Evolutionary conservation across 768 basidiomycete genomes (phyloP).

Genomic region (Mycena haematopus): DNA sequence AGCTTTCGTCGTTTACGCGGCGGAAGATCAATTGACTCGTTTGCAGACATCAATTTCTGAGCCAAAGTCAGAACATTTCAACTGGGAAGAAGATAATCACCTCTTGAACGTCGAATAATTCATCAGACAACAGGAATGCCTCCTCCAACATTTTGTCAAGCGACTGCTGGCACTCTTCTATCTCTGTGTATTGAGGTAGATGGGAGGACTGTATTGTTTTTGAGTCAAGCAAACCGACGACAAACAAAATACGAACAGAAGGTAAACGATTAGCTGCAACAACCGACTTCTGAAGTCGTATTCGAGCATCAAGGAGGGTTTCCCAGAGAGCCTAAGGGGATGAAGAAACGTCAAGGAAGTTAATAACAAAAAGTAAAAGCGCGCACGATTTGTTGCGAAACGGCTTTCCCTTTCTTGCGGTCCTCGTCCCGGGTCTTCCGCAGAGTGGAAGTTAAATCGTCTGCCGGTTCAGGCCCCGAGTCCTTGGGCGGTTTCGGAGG

Average conservation of each 20-base stretch:
- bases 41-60: conserved; percentile 53
- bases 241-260: conserved; percentile 48
- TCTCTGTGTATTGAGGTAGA: conserved; percentile 44
- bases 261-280: conserved; percentile 71
- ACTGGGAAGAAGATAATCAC: conserved; percentile 41
- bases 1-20: conserved; percentile 64
- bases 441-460: conserved; percentile 59
- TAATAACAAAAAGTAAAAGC: background rate
- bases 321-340: conserved; percentile 79
- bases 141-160: conserved; percentile 64
- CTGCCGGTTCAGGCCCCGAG: conserved; percentile 31
- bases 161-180: conserved; percentile 50
- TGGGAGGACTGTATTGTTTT: conserved; percentile 39
- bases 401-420: conserved; percentile 81
- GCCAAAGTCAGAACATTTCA: background rate
- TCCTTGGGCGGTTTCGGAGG: conserved; percentile 11
- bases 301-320: conserved; percentile 85
- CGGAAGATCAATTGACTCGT: conserved; percentile 55
- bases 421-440: conserved; percentile 71
- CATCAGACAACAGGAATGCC: conserved; percentile 65
- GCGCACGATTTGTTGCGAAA: conserved; percentile 83
- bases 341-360: conserved; percentile 10
- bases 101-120: conserved; percentile 73
- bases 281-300: conserved; percentile 86
- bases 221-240: conserved; percentile 13